Evolutionary conservation across 2,329 filamentous ascomycete genomes (phyloP), one percentile per base, ranked within the genome.

Genomic region (Huntiella omanensis): DNA sequence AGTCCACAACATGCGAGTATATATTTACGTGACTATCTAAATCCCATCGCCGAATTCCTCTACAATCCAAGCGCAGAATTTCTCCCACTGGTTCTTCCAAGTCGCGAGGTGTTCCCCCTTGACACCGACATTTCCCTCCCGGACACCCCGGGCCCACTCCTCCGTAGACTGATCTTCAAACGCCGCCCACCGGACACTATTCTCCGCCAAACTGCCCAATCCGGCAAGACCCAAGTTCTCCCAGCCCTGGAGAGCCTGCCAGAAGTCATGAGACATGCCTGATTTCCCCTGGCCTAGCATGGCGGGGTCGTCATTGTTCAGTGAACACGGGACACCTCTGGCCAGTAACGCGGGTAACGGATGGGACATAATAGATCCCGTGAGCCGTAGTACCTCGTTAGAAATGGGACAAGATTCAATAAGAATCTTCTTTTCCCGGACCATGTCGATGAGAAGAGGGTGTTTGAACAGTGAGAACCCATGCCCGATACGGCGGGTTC

Each of bases 181-280:
- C 16, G 80, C 81, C 6, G 85, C 80, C 84, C 85, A 96, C 36
- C 83, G 72, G 39, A 96, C 77, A 53, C 84, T 92, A 57, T 94
- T 96, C 68, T 96, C 86, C 0, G 86, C 88, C 54, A 98, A 68
- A 48, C 79, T 82, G 0, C 82, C 88, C 45, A 96, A 63, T 0
- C 87, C 88, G 8, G 83, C 85, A 2, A 96, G 68, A 0, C 87
- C 91, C 11, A 95, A 71, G 56, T 92, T 94, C 49, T 93, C 80
- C 75, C 87, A 91, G 0, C 83, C 87, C 61, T 94, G 86, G 15
- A 95, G 65, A 1, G 83, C 81, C 61, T 93, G 85, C 84, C 85
- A 95, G 61, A 93, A 94, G 62, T 95, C 86, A 60, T 93, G 83
- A 1, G 82, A 88, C 70, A 91, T 78, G 34, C 84, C 85, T 19